These are phyloP conservation scores for Sphaceloma murrayae DNA, from an alignment of 2,329 filamentous ascomycete species.

Conservation along the genomic window DNA sequence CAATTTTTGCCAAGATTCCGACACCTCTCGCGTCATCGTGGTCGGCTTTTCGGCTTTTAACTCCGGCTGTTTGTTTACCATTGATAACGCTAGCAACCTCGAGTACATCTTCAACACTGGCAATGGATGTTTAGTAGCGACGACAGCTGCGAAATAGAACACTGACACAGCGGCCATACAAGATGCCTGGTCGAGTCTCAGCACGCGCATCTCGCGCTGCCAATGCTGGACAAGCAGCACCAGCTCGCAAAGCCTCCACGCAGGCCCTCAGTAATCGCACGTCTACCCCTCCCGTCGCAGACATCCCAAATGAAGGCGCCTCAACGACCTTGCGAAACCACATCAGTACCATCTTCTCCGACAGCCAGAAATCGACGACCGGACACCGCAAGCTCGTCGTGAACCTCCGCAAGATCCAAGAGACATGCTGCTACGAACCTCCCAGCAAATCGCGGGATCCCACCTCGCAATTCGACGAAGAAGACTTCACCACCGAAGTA, in stretches of 20 bases:
- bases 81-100: conserved; percentile 11
- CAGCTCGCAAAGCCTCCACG: conserved; percentile 8
- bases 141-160: background rate
- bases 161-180: background rate
- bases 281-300: conserved; percentile 26
- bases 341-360: conserved; percentile 52
- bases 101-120: too few species aligned
- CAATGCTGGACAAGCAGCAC: background rate
- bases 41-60: too few species aligned
- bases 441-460: conserved; percentile 41
- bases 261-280: conserved; percentile 8
- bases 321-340: conserved; percentile 62
- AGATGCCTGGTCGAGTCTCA: conserved; percentile 11
- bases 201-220: conserved; percentile 13
- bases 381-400: conserved; percentile 85
- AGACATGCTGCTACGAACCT: conserved; percentile 59
- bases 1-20: background rate
- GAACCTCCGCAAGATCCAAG: conserved; percentile 80
- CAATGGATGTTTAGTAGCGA: too few species aligned
- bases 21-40: background rate
- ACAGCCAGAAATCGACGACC: conserved; percentile 74
- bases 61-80: conserved; percentile 15
- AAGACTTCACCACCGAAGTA: conserved; percentile 80
- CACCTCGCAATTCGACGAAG: conserved; percentile 68
- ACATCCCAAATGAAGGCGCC: conserved; percentile 61